These are phyloP conservation scores for Candida freyschussii DNA, from an alignment of 1,139 yeast genomes.

Conservation along the genomic window DNA sequence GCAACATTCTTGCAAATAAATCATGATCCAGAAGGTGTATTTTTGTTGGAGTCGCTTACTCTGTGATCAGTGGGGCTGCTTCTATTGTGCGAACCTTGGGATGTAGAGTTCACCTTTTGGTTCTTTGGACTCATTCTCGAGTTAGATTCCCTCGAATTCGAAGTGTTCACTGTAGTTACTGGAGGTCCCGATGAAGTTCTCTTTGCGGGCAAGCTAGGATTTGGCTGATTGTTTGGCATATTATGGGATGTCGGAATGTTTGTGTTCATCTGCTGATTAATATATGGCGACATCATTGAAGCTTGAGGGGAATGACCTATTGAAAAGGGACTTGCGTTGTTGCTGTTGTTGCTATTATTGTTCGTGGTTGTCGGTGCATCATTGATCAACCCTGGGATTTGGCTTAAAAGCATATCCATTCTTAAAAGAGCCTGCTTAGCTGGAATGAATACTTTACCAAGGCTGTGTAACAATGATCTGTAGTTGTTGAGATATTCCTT, in stretches of 20 bases:
- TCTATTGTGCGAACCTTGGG: conserved; percentile 6
- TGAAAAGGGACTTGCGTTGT: conserved; percentile 8
- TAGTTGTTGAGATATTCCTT: conserved; percentile 69
- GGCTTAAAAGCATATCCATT: conserved; percentile 59
- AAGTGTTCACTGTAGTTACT: conserved; percentile 9
- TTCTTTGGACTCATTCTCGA: conserved; percentile 10
- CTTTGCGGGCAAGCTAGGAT: conserved; percentile 3
- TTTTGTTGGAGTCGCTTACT: not conserved
- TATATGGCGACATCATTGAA: conserved; percentile 13
- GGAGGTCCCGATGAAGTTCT: conserved; percentile 13
- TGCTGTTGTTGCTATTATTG: conserved; percentile 5
- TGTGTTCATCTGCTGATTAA: conserved; percentile 13
- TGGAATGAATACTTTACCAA: conserved; percentile 71
- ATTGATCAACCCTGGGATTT: conserved; percentile 61
- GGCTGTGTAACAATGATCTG: conserved; percentile 66
- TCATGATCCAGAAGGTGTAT: too few relatives aligned
- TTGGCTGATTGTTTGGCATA: conserved; percentile 20
- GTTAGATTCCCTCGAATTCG: conserved; percentile 3
- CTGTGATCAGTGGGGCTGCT: conserved; percentile 16
- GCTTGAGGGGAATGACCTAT: conserved; percentile 13
- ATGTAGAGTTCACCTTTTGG: conserved; percentile 6
- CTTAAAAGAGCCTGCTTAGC: conserved; percentile 64
- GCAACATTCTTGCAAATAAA: too few relatives aligned
- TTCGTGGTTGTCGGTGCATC: conserved; percentile 27
- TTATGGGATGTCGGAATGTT: conserved; percentile 13